Base-by-base conservation (phyloP, 1,284 basidiomycete genomes). In the Sporisorium exsertum region DNA sequence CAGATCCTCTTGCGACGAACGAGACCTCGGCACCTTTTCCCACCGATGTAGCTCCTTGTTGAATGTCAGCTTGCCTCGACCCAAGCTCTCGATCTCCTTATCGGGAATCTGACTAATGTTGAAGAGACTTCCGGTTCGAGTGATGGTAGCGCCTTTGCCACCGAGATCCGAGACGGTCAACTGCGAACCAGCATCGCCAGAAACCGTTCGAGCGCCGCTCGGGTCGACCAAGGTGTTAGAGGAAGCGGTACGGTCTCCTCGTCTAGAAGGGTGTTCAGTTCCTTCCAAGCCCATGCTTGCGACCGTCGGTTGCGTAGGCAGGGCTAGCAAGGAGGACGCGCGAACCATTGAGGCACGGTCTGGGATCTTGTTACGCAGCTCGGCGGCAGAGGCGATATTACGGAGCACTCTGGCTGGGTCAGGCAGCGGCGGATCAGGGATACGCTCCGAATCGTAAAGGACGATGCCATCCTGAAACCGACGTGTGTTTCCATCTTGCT, bases 81-180 rank as follows among this genome's bases (percentile, higher is more conserved):
- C 77, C 5, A 81, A 58, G 27, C 54, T 67, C 35, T 79, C 75
- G 15, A 81, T 50, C 43, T 76, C 73, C 22, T 78, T 63, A 6
- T 68, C 61, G 4, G 77, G 71, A 13, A 81, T 76, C 55, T 74
- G 79, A 42, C 68, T 68, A 58, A 81, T 81, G 64, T 79, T 77
- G 56, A 77, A 66, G 33, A 80, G 63, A 18, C 77, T 77, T 20
- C 74, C 74, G 16, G 64, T 69, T 1, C 74, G 65, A 2, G 74
- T 77, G 63, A 77, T 72, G 5, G 63, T 72, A 1, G 74, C 74
- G 10, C 74, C 74, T 29, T 75, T 75, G 33, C 72, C 72, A n/a
- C 67, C 72, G 5, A 75, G 67, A 24, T 75, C 66, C 9, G 72
- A 66, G 26, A 75, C 55, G 40, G 72, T 50, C 15, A 53, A 43